A percentile compares a stretch with the other conserved stretches of the same genome.
phyloP scores from a whole-genome alignment of 129 eudicot genomes.

The Arctium minus region DNA sequence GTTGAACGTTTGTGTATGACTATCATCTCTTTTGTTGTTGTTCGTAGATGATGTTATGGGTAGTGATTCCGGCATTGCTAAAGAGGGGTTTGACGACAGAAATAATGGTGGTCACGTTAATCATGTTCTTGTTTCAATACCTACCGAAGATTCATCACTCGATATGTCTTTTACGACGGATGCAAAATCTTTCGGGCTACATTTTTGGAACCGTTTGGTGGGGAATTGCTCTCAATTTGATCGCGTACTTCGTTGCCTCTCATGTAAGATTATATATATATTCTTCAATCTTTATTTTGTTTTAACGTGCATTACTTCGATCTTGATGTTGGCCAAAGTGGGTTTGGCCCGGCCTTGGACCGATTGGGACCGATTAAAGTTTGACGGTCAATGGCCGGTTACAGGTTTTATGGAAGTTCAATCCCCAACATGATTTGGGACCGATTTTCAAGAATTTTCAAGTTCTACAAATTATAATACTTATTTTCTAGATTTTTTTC shows the following conservation, averaged over 20 bases:
- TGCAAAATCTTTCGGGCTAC: slow-evolving; percentile 93
- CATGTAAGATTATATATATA: slow-evolving; percentile 52
- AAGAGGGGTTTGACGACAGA: slow-evolving; percentile 57
- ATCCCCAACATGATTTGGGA: not conserved
- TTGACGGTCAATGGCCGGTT: not conserved
- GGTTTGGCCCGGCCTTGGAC: not conserved
- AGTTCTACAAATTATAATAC: not conserved
- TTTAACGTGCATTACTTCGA: not conserved
- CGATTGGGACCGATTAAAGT: too few relatives aligned
- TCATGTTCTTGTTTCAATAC: slow-evolving; percentile 79
- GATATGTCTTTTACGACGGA: slow-evolving; percentile 74
- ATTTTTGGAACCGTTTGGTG: slow-evolving; percentile 97
- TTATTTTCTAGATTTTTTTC: not conserved
- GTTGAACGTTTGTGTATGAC: not conserved
- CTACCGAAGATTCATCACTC: slow-evolving; percentile 96
- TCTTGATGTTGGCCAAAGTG: not conserved
- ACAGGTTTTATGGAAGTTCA: not conserved
- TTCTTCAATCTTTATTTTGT: not conserved
- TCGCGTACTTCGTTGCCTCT: slow-evolving; percentile 93
- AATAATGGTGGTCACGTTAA: slow-evolving; percentile 65
- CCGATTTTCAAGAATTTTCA: not conserved
- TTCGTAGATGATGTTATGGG: slow-evolving; percentile 81
- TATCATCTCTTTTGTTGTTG: not conserved
- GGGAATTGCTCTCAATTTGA: slow-evolving; percentile 98
- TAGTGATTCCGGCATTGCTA: slow-evolving; percentile 62